Percentiles rank a stretch among this genome's conserved stretches.
phyloP scores from a whole-genome alignment of 768 basidiomycete genomes.

The Mycena floridula region DNA sequence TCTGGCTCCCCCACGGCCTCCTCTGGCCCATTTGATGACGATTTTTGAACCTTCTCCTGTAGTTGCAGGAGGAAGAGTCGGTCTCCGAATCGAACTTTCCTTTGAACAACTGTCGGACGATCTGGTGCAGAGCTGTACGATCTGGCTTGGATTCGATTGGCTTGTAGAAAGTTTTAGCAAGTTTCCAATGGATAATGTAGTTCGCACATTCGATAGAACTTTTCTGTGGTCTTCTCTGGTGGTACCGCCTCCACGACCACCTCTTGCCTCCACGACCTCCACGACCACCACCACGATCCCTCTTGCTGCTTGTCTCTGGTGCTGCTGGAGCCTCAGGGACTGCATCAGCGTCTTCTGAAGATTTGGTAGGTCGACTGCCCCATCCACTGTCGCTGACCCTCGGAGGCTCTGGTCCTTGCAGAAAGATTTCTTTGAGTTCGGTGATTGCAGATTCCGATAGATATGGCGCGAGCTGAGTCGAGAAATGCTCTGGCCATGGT shows the following conservation, averaged over 20 bases:
- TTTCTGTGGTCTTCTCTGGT: conserved; percentile 61
- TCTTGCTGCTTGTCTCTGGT: conserved; percentile 25
- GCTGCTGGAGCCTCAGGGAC: conserved; percentile 15
- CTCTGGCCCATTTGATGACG: conserved; percentile 69
- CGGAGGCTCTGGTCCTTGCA: conserved; percentile 80
- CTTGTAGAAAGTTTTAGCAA: conserved; percentile 32
- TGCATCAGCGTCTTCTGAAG: conserved; percentile 19
- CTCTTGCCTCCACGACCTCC: conserved; percentile 33
- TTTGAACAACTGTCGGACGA: conserved; percentile 71
- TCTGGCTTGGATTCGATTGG: conserved; percentile 77
- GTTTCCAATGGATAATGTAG: conserved; percentile 5
- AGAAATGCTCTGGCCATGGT: conserved; percentile 65
- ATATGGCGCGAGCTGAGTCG: conserved; percentile 49
- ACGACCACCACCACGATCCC: conserved; percentile 34
- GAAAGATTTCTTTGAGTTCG: conserved; percentile 64
- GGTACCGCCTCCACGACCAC: conserved; percentile 34
- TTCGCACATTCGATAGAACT: conserved; percentile 76
- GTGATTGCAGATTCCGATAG: conserved; percentile 55
- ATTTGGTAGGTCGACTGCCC: conserved; percentile 42
- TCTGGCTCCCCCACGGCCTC: conserved; percentile 41
- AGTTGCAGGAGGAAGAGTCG: conserved; percentile 41
- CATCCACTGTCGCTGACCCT: conserved; percentile 72
- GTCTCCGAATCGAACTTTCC: conserved; percentile 86
- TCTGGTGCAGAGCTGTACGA: conserved; percentile 78
- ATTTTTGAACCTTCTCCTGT: conserved; percentile 73